Evolutionary conservation across 768 basidiomycete genomes (phyloP).

Genomic region (Auricularia auricula-judae): DNA sequence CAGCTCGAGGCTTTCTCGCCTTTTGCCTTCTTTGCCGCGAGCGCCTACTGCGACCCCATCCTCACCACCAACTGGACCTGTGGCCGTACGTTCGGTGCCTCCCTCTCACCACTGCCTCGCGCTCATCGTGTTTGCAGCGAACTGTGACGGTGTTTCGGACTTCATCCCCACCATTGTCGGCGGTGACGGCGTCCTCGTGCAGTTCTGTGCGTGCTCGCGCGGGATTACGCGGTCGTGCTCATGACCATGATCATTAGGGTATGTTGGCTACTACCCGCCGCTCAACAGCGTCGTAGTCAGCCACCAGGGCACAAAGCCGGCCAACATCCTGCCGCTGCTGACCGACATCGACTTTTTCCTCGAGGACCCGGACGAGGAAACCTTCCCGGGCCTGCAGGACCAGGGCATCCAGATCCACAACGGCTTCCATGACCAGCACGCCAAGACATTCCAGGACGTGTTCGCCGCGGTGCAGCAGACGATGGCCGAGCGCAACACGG

Average conservation of each 20-base stretch:
- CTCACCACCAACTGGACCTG: background rate
- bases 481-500: background rate
- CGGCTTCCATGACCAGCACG: background rate
- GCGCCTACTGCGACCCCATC: background rate
- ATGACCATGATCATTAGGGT: slow-evolving; percentile 26
- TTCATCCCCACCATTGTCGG: background rate
- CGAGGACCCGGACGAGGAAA: slow-evolving; percentile 21
- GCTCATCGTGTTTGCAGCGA: background rate
- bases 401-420: slow-evolving; percentile 8
- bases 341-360: slow-evolving; percentile 33
- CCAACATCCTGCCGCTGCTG: slow-evolving; percentile 22
- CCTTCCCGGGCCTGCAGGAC: slow-evolving; percentile 44
- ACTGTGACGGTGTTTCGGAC: background rate
- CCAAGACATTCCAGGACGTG: background rate
- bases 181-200: background rate
- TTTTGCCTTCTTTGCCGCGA: background rate
- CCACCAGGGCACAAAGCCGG: background rate
- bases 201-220: background rate
- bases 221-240: background rate
- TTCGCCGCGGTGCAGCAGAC: background rate
- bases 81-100: background rate
- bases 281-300: slow-evolving; percentile 18
- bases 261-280: slow-evolving; percentile 38
- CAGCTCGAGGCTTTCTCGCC: background rate
- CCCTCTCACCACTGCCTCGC: background rate